phyloP scores from a whole-genome alignment of 2,329 filamentous ascomycete species.

The Apiospora arundinis region DNA sequence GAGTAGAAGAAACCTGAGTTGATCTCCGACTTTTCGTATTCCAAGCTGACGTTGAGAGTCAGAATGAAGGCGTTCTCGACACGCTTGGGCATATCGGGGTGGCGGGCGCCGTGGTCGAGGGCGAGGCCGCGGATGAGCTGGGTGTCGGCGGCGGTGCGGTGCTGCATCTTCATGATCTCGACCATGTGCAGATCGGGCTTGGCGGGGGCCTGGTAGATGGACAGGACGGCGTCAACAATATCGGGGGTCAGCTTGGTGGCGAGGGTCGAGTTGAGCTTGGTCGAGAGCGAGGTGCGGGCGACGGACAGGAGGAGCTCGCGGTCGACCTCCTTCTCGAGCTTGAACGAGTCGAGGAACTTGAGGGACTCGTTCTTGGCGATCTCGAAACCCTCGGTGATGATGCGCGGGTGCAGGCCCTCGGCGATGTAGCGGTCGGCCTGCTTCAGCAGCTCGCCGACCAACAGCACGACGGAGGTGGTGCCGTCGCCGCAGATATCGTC shows the following conservation, averaged over 20 bases:
- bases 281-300: slow-evolving; percentile 91
- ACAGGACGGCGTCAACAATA: slow-evolving; percentile 94
- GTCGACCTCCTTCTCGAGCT: slow-evolving; percentile 86
- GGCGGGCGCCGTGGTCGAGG: slow-evolving; percentile 92
- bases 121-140: slow-evolving; percentile 93
- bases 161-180: slow-evolving; percentile 99
- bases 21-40: slow-evolving; percentile 99
- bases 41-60: slow-evolving; percentile 93
- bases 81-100: slow-evolving; percentile 97
- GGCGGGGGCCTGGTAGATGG: slow-evolving; percentile 86
- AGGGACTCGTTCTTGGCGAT: slow-evolving; percentile 92
- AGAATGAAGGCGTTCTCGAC: slow-evolving; percentile 96
- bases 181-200: slow-evolving; percentile 99
- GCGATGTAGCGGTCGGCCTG: slow-evolving; percentile 96
- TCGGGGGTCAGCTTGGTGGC: slow-evolving; percentile 91
- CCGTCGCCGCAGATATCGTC: slow-evolving; percentile 98
- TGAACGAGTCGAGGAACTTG: slow-evolving; percentile 96
- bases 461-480: slow-evolving; percentile 92
- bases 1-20: slow-evolving; percentile 99
- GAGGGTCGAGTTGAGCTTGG: slow-evolving; percentile 89
- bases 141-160: slow-evolving; percentile 93
- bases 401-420: slow-evolving; percentile 94
- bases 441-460: slow-evolving; percentile 96
- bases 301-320: slow-evolving; percentile 93
- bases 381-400: slow-evolving; percentile 97